Base-by-base conservation (phyloP, 441 rosid species). In the Populus tomentosa region DNA sequence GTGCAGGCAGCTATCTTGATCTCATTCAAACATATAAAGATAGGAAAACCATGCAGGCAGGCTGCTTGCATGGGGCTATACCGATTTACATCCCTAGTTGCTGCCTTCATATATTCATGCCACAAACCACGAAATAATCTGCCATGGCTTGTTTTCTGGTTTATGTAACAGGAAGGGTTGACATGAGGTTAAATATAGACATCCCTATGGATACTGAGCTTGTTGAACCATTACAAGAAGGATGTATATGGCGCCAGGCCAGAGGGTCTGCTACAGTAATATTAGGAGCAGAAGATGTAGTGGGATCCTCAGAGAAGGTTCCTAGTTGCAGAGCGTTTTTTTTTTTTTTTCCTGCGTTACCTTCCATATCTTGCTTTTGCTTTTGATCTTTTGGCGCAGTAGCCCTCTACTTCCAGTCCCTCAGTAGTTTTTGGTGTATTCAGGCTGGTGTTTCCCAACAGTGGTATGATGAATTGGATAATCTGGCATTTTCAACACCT, bases 371-470 rank as follows among this genome's bases (percentile, higher is more conserved):
- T 24, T 26, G 3, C 79, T 71, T 42, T 74, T 4, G 6, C 35
- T 32, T 75, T 69, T 13, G 20, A 67, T 66, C 35, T n/a, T 59
- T 59, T 33, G 23, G 71, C 62, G 71, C 16, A 18, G 80, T 36
- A 23, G 68, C 63, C 69, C 30, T 72, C 63, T 65, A 21, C 75
- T 66, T 69, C 23, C 42, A 66, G 83, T 38, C 35, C 70, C 56
- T 67, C 75, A 63, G 56, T 72, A 66, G 14, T 82, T 32, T 32
- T 32, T 73, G 80, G 83, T 74, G 65, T 80, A 89, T 79, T 72
- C 88, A 94, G 98, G 94, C 90, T 77, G 95, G 98, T 79, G 84
- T 79, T 65, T 87, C 98, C 79, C 98, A 96, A 80, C 91, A 90
- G 80, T 96, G 94, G 93, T 96, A 90, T 50, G 94, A 96, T 83